Evolutionary conservation across 371 early-diverging fungal species (phyloP).

Genomic region (Furculomyces boomerangus): DNA sequence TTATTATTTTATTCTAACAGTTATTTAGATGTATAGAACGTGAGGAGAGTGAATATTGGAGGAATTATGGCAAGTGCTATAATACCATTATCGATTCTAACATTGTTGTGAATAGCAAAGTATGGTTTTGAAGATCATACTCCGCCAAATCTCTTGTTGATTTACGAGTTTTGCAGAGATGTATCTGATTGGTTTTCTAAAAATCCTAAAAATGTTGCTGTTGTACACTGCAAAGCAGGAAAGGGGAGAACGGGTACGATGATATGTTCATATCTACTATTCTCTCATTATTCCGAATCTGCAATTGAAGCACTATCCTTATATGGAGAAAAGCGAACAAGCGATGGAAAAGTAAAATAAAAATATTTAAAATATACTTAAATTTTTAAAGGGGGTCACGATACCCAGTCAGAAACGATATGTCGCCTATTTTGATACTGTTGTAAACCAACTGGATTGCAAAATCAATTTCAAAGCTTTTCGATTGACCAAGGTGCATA

Average conservation of each 20-base stretch:
- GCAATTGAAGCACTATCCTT: slow-evolving; percentile 26
- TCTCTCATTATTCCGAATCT: slow-evolving; percentile 18
- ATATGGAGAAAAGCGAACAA: background rate
- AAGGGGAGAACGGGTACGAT: slow-evolving; percentile 61
- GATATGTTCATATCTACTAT: slow-evolving; percentile 36
- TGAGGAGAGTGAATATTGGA: background rate
- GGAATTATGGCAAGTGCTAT: background rate
- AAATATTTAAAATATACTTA: too few relatives aligned
- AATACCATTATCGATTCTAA: background rate
- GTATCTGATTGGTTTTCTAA: slow-evolving; percentile 25
- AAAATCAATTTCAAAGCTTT: too few relatives aligned
- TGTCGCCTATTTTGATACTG: too few relatives aligned
- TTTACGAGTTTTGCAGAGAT: background rate
- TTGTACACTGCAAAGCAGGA: slow-evolving; percentile 61
- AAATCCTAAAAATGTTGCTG: slow-evolving; percentile 31
- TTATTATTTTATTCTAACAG: background rate
- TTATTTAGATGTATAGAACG: background rate
- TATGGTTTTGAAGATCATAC: background rate
- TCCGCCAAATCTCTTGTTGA: background rate
- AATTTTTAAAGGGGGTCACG: too few relatives aligned
- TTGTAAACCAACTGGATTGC: too few relatives aligned
- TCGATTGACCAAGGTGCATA: too few relatives aligned
- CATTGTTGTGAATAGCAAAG: background rate
- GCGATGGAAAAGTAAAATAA: background rate
- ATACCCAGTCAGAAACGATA: too few relatives aligned